phyloP scores from a whole-genome alignment of 2,329 filamentous ascomycete genomes.

The Chaetomiaceae sp. region DNA sequence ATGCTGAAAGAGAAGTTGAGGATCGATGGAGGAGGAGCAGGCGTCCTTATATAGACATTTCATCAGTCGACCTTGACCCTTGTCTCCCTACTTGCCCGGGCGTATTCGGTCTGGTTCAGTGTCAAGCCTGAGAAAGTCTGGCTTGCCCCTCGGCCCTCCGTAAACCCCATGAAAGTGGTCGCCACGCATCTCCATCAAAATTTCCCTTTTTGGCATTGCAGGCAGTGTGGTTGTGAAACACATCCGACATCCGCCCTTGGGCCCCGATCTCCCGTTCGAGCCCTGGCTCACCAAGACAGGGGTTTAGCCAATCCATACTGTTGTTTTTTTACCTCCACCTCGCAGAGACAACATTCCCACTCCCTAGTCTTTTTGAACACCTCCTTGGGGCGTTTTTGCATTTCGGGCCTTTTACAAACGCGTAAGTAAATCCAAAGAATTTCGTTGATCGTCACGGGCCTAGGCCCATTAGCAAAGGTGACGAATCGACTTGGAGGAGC shows the following conservation, averaged over 20 bases:
- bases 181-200: neutral
- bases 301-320: no score
- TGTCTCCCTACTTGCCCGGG: neutral
- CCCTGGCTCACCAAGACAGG: no score
- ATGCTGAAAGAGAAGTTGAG: neutral
- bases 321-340: no score
- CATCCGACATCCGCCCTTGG: no score
- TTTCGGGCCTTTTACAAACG: neutral
- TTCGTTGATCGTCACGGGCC: no score
- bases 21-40: neutral
- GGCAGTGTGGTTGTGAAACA: neutral
- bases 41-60: constrained; percentile 5
- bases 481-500: neutral
- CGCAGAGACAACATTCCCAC: no score
- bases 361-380: no score
- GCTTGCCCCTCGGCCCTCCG: neutral
- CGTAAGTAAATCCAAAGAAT: no score
- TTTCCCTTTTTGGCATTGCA: neutral
- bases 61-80: no score
- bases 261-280: no score
- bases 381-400: neutral
- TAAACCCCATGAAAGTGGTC: neutral
- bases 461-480: no score
- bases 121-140: neutral
- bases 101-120: neutral